Evolutionary conservation across 2,329 filamentous ascomycete species (phyloP).

Genomic region (Phaeosphaeria sp.): DNA sequence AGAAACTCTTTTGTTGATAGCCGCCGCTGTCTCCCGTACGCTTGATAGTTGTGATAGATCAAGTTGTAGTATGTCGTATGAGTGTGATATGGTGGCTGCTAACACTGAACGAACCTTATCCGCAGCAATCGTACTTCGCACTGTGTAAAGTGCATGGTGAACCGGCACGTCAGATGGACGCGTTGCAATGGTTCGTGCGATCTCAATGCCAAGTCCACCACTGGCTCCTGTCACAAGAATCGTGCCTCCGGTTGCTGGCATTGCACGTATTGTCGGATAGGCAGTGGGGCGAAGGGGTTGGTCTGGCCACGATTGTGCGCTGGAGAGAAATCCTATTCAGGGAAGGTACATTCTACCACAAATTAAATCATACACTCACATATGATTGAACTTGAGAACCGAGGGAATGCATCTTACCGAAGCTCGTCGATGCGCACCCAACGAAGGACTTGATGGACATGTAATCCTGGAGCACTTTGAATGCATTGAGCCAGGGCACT

Average conservation of each 20-base stretch:
- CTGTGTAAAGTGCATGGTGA: neutral
- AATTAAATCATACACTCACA: too few relatives aligned
- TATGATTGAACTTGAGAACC: too few relatives aligned
- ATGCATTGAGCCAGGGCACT: too few relatives aligned
- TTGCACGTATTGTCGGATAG: too few relatives aligned
- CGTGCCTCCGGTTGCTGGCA: neutral
- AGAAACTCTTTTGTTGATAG: neutral
- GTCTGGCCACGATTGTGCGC: too few relatives aligned
- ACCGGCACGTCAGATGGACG: neutral
- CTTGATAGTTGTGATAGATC: neutral
- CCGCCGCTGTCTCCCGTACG: neutral
- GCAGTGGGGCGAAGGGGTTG: too few relatives aligned
- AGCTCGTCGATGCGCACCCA: too few relatives aligned
- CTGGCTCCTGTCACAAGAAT: neutral
- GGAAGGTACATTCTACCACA: too few relatives aligned
- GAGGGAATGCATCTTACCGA: too few relatives aligned
- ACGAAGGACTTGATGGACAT: too few relatives aligned
- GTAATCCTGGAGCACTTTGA: too few relatives aligned
- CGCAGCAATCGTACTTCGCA: neutral
- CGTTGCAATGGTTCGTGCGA: neutral
- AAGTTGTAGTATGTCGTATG: neutral
- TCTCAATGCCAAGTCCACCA: neutral
- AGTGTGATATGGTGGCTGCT: neutral
- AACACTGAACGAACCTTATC: neutral
- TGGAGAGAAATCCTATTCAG: too few relatives aligned